Conservation (phyloP, 2,329 filamentous ascomycete genomes). For the Calonectria pteridis region DNA sequence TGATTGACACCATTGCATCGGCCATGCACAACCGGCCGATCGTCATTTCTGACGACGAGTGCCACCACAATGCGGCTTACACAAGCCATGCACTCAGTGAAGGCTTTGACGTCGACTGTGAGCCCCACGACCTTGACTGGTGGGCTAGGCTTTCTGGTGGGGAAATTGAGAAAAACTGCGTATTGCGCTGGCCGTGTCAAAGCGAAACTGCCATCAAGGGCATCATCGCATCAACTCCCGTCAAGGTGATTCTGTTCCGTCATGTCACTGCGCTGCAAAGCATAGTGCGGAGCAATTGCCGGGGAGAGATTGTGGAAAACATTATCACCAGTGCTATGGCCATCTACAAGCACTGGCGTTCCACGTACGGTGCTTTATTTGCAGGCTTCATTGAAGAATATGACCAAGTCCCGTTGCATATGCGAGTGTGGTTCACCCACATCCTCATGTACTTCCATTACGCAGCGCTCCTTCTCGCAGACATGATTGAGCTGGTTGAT, state of each 20-base stretch:
- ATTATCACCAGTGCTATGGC: conserved; percentile 60
- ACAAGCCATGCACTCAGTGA: conserved; percentile 32
- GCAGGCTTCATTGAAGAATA: conserved; percentile 63
- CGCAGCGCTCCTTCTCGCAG: conserved; percentile 65
- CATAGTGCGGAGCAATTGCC: conserved; percentile 56
- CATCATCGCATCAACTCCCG: conserved; percentile 65
- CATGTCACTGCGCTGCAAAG: conserved; percentile 67
- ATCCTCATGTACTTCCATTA: conserved; percentile 70
- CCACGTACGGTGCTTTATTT: conserved; percentile 64
- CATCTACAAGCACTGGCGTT: conserved; percentile 68
- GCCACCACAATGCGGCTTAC: conserved; percentile 49
- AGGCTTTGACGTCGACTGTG: conserved; percentile 28
- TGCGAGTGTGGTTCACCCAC: conserved; percentile 71
- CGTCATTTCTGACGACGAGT: conserved; percentile 55
- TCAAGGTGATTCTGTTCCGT: conserved; percentile 70
- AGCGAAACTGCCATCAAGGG: conserved; percentile 61
- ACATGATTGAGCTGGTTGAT: conserved; percentile 65
- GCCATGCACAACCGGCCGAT: conserved; percentile 59
- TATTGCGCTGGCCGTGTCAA: conserved; percentile 64
- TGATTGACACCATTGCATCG: conserved; percentile 70
- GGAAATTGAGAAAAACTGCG: conserved; percentile 33
- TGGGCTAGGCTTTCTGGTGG: conserved; percentile 50
- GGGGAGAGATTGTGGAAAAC: conserved; percentile 58
- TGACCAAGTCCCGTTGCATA: conserved; percentile 60
- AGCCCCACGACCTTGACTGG: conserved; percentile 46